These are phyloP conservation scores for Hypomyces rosellus DNA, from an alignment of 2,329 filamentous ascomycete species.

Conservation along the genomic window DNA sequence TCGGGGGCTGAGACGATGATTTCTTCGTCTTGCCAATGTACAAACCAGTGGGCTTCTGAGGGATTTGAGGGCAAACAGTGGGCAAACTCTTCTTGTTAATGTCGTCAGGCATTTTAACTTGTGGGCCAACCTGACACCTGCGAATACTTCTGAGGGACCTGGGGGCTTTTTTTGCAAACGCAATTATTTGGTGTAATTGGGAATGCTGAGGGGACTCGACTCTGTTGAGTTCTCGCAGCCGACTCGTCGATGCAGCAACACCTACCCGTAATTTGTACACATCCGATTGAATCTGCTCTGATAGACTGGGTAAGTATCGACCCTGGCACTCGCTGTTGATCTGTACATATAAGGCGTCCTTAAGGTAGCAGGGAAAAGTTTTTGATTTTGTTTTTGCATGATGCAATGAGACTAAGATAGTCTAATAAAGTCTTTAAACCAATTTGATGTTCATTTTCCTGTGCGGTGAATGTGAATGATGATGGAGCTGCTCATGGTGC, in stretches of 20 bases:
- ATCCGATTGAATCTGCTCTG: slow-evolving; percentile 5
- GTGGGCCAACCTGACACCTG: slow-evolving; percentile 28
- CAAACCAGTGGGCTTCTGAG: slow-evolving; percentile 33
- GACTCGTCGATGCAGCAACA: slow-evolving; percentile 5
- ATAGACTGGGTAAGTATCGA: slow-evolving; percentile 11
- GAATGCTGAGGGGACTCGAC: slow-evolving; percentile 1
- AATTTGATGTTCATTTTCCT: too few relatives aligned
- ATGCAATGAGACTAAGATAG: too few relatives aligned
- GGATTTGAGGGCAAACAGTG: slow-evolving; percentile 33
- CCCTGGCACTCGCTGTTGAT: slow-evolving; percentile 3
- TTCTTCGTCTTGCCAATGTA: slow-evolving; percentile 20
- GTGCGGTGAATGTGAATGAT: too few relatives aligned
- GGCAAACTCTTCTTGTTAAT: slow-evolving; percentile 19
- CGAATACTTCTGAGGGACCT: slow-evolving; percentile 33
- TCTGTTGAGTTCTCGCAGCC: slow-evolving; percentile 1
- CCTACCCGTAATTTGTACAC: slow-evolving; percentile 5
- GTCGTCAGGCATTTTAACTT: slow-evolving; percentile 13
- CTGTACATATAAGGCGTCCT: slow-evolving; percentile 2
- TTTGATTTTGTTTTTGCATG: not conserved
- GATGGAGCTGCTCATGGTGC: too few relatives aligned
- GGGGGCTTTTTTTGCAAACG: slow-evolving; percentile 28
- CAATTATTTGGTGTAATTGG: slow-evolving; percentile 16
- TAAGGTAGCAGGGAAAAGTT: not conserved
- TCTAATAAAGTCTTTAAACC: too few relatives aligned
- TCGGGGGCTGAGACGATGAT: slow-evolving; percentile 21